A percentile compares a stretch with the other conserved stretches of the same genome.
phyloP scores from a whole-genome alignment of 306 rosid species.

The Begonia loranthoides region DNA sequence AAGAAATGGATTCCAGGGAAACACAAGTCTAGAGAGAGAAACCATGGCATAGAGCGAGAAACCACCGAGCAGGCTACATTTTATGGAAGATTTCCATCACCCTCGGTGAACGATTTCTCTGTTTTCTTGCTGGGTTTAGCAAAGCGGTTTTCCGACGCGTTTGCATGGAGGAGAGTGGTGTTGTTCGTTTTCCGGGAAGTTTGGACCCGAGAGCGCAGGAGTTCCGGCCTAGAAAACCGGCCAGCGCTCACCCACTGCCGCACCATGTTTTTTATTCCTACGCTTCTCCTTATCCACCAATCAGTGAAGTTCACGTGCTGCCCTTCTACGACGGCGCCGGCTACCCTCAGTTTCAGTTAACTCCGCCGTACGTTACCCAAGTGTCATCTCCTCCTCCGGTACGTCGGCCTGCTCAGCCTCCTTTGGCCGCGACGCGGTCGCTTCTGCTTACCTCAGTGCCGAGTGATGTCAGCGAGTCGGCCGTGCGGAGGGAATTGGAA shows the following conservation, averaged over 20 bases:
- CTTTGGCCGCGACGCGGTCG: constrained; percentile 45
- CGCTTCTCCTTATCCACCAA: constrained; percentile 11
- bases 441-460: constrained; percentile 37
- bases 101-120: neutral
- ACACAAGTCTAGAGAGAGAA: constrained; percentile 8
- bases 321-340: constrained; percentile 14
- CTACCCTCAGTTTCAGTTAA: constrained; percentile 11
- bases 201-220: constrained; percentile 65
- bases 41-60: neutral
- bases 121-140: neutral
- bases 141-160: constrained; percentile 2
- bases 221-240: constrained; percentile 44
- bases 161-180: constrained; percentile 52
- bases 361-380: constrained; percentile 17
- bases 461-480: constrained; percentile 27
- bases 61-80: neutral
- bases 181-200: constrained; percentile 34
- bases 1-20: constrained; percentile 7
- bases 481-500: constrained; percentile 35
- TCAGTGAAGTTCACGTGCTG: constrained; percentile 13
- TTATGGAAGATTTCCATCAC: constrained; percentile 4
- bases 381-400: neutral
- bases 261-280: constrained; percentile 30
- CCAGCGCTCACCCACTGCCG: constrained; percentile 7
- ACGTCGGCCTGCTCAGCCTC: constrained; percentile 6